Base-by-base conservation (phyloP, 2,329 filamentous ascomycete genomes). In the Lizonia empirigonia region DNA sequence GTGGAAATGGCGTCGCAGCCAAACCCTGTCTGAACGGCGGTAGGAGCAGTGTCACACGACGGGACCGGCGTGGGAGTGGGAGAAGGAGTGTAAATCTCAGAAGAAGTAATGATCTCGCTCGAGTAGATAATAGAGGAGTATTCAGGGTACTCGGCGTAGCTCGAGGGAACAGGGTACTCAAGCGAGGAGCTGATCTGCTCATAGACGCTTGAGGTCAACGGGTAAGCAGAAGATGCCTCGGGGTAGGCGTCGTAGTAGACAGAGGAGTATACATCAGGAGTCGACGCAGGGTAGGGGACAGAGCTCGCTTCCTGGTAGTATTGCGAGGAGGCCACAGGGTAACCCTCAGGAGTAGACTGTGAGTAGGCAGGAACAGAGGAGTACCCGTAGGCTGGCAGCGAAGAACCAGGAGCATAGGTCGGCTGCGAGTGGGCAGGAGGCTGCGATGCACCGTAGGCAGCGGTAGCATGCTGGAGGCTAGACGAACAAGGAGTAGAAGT, bases 11-110 rank as follows among this genome's bases (percentile, higher is more conserved):
- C 34, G 22, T 52, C 47, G 26, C 50, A 55, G 13, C 19, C 44
- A 33, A 46, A 52, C 12, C 45, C 45, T 1, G 38, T 48, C 37
- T 48, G 46, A 7, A 57, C 24, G 18, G 47, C 55, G 2, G 47
- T 29, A n/a, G 50, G 55, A 15, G 55, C 51, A 4, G 55, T 47
- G 7, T 53, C 48, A 27, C 50, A 57, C 10, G 50, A 54, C 1
- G 46, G 46, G 9, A 35, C 47, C 1, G 46, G 55, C 3, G 44
- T 54, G 15, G 46, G 40, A 8, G 35, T 49, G 22, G 39, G 32
- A 26, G 42, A 32, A n/a, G 41, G 27, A 12, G 30, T 32, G 37
- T 27, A 45, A 29, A 44, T 53, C 18, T 50, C 46, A 19, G 48
- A 51, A 12, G 36, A 39, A 4, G 22, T 39, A 16, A 50, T 30